Conservation (phyloP, 495 filamentous ascomycete genomes). For the Physcia stellaris region DNA sequence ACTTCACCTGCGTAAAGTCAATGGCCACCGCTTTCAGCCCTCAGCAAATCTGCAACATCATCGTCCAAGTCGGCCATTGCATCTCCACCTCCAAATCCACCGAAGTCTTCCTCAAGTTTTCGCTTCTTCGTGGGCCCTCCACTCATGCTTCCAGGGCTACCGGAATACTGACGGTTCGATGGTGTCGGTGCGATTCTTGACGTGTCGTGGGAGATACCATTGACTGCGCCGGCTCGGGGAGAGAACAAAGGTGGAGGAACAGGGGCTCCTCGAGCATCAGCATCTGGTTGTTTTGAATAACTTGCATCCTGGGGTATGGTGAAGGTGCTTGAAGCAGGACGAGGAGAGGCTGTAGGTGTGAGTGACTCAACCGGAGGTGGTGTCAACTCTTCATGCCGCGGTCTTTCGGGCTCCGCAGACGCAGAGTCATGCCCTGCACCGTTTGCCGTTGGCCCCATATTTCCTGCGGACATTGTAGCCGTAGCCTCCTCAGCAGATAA, state of each 20-base stretch:
- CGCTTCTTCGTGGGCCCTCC: conserved; percentile 50
- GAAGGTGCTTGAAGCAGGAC: neutral
- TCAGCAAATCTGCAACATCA: conserved; percentile 69
- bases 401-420: conserved; percentile 43
- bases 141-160: conserved; percentile 24
- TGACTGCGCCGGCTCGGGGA: conserved; percentile 4
- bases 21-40: conserved; percentile 31
- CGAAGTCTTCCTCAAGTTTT: conserved; percentile 61
- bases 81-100: conserved; percentile 48
- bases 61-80: conserved; percentile 61
- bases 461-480: neutral
- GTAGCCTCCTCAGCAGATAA: conserved; percentile 35
- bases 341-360: conserved; percentile 32
- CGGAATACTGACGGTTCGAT: conserved; percentile 20
- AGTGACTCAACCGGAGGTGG: conserved; percentile 49
- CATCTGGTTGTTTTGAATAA: conserved; percentile 9
- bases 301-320: conserved; percentile 12
- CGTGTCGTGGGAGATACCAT: conserved; percentile 31
- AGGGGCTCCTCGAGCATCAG: conserved; percentile 8
- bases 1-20: too few species aligned
- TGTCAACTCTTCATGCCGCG: conserved; percentile 72
- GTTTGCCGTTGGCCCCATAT: conserved; percentile 23
- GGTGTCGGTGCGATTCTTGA: conserved; percentile 35
- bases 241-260: conserved; percentile 16
- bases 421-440: conserved; percentile 20